These are phyloP conservation scores for Aspergillus texensis DNA, from an alignment of 2,329 filamentous ascomycete genomes.

Conservation along the genomic window DNA sequence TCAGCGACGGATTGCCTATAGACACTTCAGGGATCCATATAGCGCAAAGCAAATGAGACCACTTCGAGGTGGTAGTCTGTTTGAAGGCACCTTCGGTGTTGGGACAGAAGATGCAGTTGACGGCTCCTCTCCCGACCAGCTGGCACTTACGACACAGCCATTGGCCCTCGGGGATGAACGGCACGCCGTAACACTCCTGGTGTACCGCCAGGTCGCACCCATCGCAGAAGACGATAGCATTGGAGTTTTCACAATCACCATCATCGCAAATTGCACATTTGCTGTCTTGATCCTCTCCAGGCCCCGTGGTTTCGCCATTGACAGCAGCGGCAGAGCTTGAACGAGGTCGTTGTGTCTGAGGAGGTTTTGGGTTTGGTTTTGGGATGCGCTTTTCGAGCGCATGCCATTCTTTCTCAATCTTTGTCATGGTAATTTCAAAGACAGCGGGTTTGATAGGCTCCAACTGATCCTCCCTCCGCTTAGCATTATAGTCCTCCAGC, in stretches of 20 bases:
- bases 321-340: conserved; percentile 94
- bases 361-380: conserved; percentile 94
- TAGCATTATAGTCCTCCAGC: conserved; percentile 80
- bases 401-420: conserved; percentile 99
- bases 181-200: conserved; percentile 98
- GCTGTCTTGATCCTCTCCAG: conserved; percentile 91
- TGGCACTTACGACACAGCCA: conserved; percentile 98
- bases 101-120: conserved; percentile 96
- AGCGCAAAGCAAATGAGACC: conserved; percentile 93
- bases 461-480: conserved; percentile 72
- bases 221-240: conserved; percentile 98
- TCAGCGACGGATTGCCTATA: conserved; percentile 92
- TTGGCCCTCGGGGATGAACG: conserved; percentile 97
- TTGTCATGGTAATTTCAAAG: conserved; percentile 97
- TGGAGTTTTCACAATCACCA: conserved; percentile 98
- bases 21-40: conserved; percentile 99
- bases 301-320: conserved; percentile 80
- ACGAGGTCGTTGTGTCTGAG: conserved; percentile 87
- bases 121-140: conserved; percentile 86
- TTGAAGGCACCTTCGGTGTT: conserved; percentile 98
- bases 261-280: conserved; percentile 98
- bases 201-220: conserved; percentile 97
- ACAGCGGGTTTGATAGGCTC: conserved; percentile 88
- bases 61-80: conserved; percentile 93
- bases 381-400: conserved; percentile 94